Evolutionary conservation across 1,139 yeast species (phyloP).

Genomic region (Sugiyamaella sp.): DNA sequence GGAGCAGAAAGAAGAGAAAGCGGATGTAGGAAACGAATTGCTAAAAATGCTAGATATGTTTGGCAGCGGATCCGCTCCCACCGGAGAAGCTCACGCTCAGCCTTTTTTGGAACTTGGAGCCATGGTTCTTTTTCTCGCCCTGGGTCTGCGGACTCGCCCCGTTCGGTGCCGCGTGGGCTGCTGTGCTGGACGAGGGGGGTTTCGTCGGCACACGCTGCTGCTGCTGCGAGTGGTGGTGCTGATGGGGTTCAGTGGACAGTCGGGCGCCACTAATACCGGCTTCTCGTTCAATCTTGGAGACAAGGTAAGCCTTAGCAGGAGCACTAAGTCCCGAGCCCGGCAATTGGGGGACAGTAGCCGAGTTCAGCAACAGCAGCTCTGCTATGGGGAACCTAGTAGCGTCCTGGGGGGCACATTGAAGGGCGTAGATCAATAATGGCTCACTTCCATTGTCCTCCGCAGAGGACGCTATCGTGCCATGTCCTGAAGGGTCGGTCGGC

Average conservation of each 20-base stretch:
- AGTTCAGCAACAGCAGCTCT: slow-evolving; percentile 72
- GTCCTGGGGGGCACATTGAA: slow-evolving; percentile 35
- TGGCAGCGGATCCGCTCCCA: neutral
- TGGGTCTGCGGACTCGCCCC: neutral
- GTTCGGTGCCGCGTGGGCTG: neutral
- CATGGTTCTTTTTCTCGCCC: slow-evolving; percentile 12
- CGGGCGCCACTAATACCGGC: slow-evolving; percentile 6
- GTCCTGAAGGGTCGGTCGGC: neutral
- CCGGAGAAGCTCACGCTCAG: slow-evolving; percentile 26
- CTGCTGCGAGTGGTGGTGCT: neutral
- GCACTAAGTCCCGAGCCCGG: slow-evolving; percentile 7
- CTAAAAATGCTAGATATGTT: slow-evolving; percentile 6
- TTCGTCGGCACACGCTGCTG: neutral
- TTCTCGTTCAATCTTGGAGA: slow-evolving; percentile 17
- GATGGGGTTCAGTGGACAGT: neutral
- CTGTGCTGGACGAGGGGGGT: slow-evolving; percentile 1
- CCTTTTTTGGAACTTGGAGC: slow-evolving; percentile 25
- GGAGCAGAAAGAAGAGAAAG: neutral
- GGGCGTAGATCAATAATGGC: slow-evolving; percentile 38
- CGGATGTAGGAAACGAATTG: neutral
- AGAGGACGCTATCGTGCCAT: neutral
- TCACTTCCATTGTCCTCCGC: slow-evolving; percentile 26
- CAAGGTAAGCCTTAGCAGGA: slow-evolving; percentile 16
- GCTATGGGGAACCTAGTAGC: slow-evolving; percentile 60
- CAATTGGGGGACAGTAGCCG: slow-evolving; percentile 45